Conservation (phyloP, 1,284 basidiomycete genomes). For the Peniophora sp. region DNA sequence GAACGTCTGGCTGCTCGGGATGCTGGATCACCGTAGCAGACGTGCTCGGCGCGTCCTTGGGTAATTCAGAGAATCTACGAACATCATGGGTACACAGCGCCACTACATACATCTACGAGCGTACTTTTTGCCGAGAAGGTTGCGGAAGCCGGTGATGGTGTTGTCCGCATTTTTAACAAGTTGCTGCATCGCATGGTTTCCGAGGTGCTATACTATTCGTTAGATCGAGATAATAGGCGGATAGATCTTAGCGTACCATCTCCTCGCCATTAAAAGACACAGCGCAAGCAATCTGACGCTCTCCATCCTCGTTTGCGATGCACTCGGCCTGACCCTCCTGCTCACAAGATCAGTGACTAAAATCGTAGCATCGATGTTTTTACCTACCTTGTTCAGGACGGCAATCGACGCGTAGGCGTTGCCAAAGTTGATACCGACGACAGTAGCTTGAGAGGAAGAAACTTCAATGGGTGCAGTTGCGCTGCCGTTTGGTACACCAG, state of each 20-base stretch:
- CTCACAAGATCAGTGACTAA: constrained; percentile 5
- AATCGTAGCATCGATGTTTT: neutral
- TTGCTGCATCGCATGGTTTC: constrained; percentile 92
- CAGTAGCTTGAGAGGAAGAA: constrained; percentile 33
- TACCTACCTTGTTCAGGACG: constrained; percentile 83
- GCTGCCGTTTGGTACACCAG: constrained; percentile 27
- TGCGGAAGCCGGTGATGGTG: constrained; percentile 91
- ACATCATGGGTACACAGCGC: neutral
- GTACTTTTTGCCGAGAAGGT: constrained; percentile 88
- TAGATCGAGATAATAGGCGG: neutral
- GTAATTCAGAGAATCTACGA: constrained; percentile 65
- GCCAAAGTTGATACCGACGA: constrained; percentile 96
- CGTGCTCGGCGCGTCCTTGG: constrained; percentile 40
- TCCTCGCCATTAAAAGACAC: constrained; percentile 90
- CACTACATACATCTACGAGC: constrained; percentile 15
- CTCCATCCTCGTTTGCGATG: constrained; percentile 98
- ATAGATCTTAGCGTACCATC: constrained; percentile 45
- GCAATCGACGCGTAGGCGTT: constrained; percentile 95
- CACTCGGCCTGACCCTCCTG: constrained; percentile 87
- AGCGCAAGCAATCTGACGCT: constrained; percentile 95
- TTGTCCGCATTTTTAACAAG: constrained; percentile 94
- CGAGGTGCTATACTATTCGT: constrained; percentile 68
- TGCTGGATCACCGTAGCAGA: constrained; percentile 72
- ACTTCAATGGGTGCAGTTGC: constrained; percentile 26
- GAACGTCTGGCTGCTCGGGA: constrained; percentile 62